These are phyloP conservation scores for Mortierella sp. DNA, from an alignment of 371 early-diverging fungal species.

Conservation along the genomic window DNA sequence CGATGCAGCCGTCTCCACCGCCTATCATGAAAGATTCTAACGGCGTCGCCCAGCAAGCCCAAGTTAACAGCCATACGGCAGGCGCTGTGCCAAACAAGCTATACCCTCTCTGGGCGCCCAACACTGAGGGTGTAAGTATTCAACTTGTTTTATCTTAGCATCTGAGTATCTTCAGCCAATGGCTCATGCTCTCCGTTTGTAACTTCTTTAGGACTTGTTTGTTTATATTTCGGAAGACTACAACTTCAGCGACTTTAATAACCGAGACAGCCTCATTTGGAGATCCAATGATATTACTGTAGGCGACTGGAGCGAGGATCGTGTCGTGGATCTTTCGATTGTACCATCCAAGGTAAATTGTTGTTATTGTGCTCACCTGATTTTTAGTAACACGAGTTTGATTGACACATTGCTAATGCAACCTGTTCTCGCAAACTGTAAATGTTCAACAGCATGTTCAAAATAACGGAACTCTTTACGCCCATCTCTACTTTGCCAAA, in stretches of 20 bases:
- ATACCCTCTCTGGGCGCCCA: conserved; percentile 40
- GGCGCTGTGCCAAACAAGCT: conserved; percentile 18
- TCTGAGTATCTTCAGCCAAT: not conserved
- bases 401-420: not conserved
- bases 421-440: not conserved
- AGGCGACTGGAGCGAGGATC: conserved; percentile 68
- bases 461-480: conserved; percentile 87
- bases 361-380: not conserved
- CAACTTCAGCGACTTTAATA: conserved; percentile 64
- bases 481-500: conserved; percentile 80
- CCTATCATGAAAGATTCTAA: conserved; percentile 21
- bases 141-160: not conserved
- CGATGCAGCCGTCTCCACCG: conserved; percentile 11
- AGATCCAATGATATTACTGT: conserved; percentile 66
- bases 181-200: not conserved
- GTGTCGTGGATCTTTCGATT: conserved; percentile 59
- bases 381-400: not conserved
- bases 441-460: conserved; percentile 62
- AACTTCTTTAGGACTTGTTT: conserved; percentile 58
- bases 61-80: not conserved
- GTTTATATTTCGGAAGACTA: conserved; percentile 68
- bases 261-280: conserved; percentile 65
- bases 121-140: conserved; percentile 32
- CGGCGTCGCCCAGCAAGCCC: not conserved
- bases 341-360: conserved; percentile 58